Conservation (phyloP, 176 grass and related monocot species). For the Oryza nivara region DNA sequence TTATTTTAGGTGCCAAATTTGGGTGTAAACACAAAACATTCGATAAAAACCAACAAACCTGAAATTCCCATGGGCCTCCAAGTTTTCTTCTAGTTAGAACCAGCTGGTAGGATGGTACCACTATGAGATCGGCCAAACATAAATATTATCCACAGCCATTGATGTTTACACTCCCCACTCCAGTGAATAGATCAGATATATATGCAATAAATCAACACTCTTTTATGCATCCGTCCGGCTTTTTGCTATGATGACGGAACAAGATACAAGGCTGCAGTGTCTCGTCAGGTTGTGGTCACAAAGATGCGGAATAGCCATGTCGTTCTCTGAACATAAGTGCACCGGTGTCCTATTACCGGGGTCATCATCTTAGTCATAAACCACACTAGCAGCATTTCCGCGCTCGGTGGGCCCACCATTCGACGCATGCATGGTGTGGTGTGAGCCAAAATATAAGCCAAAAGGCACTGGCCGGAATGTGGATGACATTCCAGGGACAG, state of each 20-base stretch:
- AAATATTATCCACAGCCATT: not conserved
- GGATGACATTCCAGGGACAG: constrained; percentile 27
- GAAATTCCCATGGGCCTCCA: no score
- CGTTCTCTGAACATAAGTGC: not conserved
- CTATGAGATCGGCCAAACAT: not conserved
- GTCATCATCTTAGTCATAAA: not conserved
- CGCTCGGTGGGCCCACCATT: constrained; percentile 7
- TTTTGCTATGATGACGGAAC: not conserved
- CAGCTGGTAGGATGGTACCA: no score
- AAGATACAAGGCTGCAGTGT: not conserved
- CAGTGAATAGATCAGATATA: not conserved
- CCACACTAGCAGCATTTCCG: not conserved
- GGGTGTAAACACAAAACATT: no score
- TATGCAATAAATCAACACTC: not conserved
- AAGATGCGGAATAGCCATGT: not conserved
- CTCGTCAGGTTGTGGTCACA: not conserved
- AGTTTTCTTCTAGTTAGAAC: no score
- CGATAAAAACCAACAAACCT: no score
- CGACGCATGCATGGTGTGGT: constrained; percentile 4
- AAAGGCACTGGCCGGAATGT: not conserved
- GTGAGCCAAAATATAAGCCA: not conserved
- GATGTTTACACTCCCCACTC: not conserved
- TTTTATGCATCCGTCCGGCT: not conserved
- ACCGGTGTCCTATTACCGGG: not conserved
- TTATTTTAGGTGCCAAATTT: no score